phyloP scores from a whole-genome alignment of 805 yeast genomes.

The Teunomyces aglyptinius region DNA sequence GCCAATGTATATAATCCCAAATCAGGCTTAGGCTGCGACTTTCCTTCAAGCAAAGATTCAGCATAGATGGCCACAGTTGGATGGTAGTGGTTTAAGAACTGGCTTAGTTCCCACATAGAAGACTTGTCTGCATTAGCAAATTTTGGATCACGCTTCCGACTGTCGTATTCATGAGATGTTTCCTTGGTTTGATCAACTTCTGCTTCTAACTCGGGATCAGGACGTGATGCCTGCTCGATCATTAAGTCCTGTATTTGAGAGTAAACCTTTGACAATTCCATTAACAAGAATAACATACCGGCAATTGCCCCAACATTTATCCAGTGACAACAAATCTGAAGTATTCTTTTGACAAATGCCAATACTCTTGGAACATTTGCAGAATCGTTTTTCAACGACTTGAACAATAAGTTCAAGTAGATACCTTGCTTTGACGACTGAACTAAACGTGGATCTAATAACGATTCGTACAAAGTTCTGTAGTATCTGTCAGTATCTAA shows the following conservation, averaged over 20 bases:
- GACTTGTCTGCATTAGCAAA: constrained; percentile 82
- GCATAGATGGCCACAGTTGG: constrained; percentile 90
- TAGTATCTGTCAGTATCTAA: constrained; percentile 68
- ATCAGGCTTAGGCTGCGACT: constrained; percentile 69
- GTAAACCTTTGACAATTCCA: constrained; percentile 59
- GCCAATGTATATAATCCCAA: constrained; percentile 81
- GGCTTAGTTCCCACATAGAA: constrained; percentile 82
- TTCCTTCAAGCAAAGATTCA: constrained; percentile 53
- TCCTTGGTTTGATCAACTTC: constrained; percentile 9
- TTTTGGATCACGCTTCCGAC: constrained; percentile 89
- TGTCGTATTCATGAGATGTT: constrained; percentile 53
- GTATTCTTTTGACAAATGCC: constrained; percentile 87
- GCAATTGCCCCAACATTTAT: constrained; percentile 81
- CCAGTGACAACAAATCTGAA: constrained; percentile 86
- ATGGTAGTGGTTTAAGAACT: constrained; percentile 79
- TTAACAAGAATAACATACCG: constrained; percentile 74
- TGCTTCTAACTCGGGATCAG: constrained; percentile 33
- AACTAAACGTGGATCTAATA: constrained; percentile 79
- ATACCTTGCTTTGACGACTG: constrained; percentile 92
- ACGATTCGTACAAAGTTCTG: constrained; percentile 84
- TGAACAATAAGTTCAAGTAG: constrained; percentile 81
- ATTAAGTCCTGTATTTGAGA: constrained; percentile 70
- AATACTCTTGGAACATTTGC: constrained; percentile 58
- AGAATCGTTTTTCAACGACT: constrained; percentile 72
- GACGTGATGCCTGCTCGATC: constrained; percentile 46